Base-by-base conservation (phyloP, 73 alveolate genomes). In the Paramecium pentaurelia region DNA sequence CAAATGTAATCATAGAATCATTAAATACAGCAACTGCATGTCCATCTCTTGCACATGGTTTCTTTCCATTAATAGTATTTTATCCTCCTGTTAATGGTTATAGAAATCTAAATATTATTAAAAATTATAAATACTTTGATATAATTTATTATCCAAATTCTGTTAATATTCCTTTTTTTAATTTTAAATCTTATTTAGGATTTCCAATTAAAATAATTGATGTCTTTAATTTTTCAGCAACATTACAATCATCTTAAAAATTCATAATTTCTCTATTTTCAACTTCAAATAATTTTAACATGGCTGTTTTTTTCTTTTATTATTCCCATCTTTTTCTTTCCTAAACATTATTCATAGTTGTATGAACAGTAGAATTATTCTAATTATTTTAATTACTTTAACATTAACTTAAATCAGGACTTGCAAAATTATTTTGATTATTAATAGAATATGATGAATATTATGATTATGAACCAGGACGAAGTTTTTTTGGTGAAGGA, bases 1-100 rank as follows among this genome's bases (percentile, higher is more conserved):
- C 99, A 94, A 96, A 96, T n/a, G 95, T 42, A 84, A 93, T 88
- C 95, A 96, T 90, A 22, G 60, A 84, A 44, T 89, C 94, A 27
- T 95, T n/a, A 94, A 54, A 94, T 54, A 94, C 60, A 60, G 92
- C 93, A 2, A 94, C 89, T 6, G 98, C 18, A 94, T 96, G 99
- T 3, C 99, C 93, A 87, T 87, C 93, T 44, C 93, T 73, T 12
- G 93, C 88, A 64, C 93, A 87, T 0, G 93, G 93, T 36, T 87
- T 87, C 58, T 87, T 87, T 25, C 93, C 93, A 64, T 28, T 28
- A 28, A 64, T 64, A 12, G 51, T 36, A 87, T 60, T 68, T 28
- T 87, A 32, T 36, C 88, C 88, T 38, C 64, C 88, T 37, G 58
- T 75, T 42, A 36, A 3, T 75, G 68, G 60, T 38, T 16, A 12